These are phyloP conservation scores for Cordyceps farinosa DNA, from an alignment of 2,329 filamentous ascomycete species.

Conservation along the genomic window DNA sequence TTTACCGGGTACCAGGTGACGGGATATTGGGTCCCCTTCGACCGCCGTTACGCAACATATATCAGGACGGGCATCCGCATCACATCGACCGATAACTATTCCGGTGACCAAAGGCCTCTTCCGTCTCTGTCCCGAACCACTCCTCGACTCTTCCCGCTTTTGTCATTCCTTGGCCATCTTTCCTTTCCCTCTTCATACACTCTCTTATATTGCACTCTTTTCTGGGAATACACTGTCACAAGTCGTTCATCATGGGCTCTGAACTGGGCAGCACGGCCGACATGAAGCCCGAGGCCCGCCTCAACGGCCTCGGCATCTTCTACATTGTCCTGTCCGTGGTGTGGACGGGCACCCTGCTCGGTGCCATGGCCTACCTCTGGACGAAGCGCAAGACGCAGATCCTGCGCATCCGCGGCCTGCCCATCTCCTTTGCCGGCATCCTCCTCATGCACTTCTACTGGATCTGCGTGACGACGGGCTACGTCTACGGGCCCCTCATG, in stretches of 20 bases:
- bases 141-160: not conserved
- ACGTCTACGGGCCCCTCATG: constrained; percentile 37
- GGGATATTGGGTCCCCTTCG: not conserved
- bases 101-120: not conserved
- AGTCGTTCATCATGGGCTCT: constrained; percentile 7
- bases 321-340: constrained; percentile 35
- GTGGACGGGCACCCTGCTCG: constrained; percentile 39
- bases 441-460: constrained; percentile 41
- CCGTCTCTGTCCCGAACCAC: not conserved
- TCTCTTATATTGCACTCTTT: not conserved
- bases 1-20: not conserved
- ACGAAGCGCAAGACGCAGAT: constrained; percentile 38
- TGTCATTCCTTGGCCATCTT: not conserved
- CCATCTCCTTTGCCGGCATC: constrained; percentile 40
- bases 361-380: constrained; percentile 41
- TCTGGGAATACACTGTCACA: not conserved
- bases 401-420: constrained; percentile 39
- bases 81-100: not conserved
- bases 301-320: constrained; percentile 40
- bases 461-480: constrained; percentile 37
- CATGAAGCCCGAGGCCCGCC: constrained; percentile 30
- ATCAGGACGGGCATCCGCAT: constrained; percentile 6
- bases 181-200: no score
- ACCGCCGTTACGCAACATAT: not conserved
- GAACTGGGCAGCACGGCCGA: constrained; percentile 32